A percentile compares a stretch with the other conserved stretches of the same genome.
Conservation (phyloP, 2,329 filamentous ascomycete species). For the Shiraia sp. region DNA sequence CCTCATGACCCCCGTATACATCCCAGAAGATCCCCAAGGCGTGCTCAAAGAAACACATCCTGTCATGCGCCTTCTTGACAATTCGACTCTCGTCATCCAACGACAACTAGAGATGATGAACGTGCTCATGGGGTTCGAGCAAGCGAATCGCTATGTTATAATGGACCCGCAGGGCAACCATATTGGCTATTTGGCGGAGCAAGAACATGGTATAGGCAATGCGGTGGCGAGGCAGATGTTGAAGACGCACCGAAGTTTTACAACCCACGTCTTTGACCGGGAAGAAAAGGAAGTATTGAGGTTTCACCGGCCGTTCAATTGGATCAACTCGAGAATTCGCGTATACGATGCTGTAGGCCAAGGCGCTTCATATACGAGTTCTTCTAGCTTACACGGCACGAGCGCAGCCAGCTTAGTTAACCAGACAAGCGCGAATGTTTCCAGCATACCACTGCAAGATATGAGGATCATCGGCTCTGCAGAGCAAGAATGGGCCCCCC, state of each 20-base stretch:
- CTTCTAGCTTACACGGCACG: constrained; percentile 51
- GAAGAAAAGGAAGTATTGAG: constrained; percentile 62
- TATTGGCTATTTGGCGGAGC: constrained; percentile 67
- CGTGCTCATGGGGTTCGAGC: constrained; percentile 67
- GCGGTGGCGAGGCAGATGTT: constrained; percentile 63
- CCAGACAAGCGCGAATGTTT: constrained; percentile 56
- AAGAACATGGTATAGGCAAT: constrained; percentile 62
- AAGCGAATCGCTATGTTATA: constrained; percentile 68
- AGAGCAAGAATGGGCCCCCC: constrained; percentile 66
- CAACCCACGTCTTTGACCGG: constrained; percentile 66
- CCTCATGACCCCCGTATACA: constrained; percentile 63
- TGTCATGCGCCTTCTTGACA: constrained; percentile 60
- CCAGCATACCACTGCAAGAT: constrained; percentile 56
- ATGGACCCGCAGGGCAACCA: constrained; percentile 67
- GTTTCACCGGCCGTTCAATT: constrained; percentile 67
- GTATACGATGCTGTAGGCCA: constrained; percentile 40
- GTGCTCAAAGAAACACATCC: constrained; percentile 63
- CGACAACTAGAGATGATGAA: constrained; percentile 69
- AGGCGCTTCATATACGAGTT: constrained; percentile 39
- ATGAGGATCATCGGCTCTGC: constrained; percentile 68
- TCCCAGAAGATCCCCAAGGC: constrained; percentile 63
- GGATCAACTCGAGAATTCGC: constrained; percentile 61
- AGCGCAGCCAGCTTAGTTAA: constrained; percentile 48
- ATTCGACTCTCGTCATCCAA: constrained; percentile 65
- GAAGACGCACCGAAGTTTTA: constrained; percentile 65